A percentile compares a stretch with the other conserved stretches of the same genome.
Conservation (phyloP, 2,329 filamentous ascomycete genomes). For the Fusarium tanahbumbuense region DNA sequence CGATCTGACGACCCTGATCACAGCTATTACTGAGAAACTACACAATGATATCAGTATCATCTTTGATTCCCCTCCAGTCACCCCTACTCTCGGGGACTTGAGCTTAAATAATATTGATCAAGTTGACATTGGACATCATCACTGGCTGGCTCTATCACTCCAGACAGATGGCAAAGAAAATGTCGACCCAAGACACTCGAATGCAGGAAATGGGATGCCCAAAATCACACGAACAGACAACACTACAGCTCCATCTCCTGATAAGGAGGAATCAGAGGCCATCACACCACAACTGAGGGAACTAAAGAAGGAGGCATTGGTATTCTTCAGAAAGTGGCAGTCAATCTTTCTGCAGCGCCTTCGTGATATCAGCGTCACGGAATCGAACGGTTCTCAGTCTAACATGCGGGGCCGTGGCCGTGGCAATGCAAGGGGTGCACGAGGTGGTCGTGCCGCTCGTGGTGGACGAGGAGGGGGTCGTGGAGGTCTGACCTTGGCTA, state of each 20-base stretch:
- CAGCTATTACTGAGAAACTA: constrained; percentile 66
- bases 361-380: constrained; percentile 71
- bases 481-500: constrained; percentile 48
- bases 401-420: constrained; percentile 53
- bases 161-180: constrained; percentile 46
- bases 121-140: constrained; percentile 47
- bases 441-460: constrained; percentile 48
- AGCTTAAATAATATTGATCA: constrained; percentile 25
- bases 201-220: constrained; percentile 5
- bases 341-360: constrained; percentile 75
- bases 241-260: constrained; percentile 47
- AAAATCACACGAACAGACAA: constrained; percentile 34
- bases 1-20: constrained; percentile 64
- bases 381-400: constrained; percentile 47
- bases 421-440: constrained; percentile 44
- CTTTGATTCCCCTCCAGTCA: constrained; percentile 61
- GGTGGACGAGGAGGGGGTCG: constrained; percentile 50
- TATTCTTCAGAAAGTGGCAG: constrained; percentile 85
- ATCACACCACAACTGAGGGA: constrained; percentile 66
- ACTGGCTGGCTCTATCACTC: constrained; percentile 53
- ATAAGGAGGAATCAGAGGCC: constrained; percentile 50
- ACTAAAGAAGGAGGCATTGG: constrained; percentile 75
- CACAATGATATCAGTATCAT: constrained; percentile 62
- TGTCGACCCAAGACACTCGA: constrained; percentile 9
- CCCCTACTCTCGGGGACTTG: constrained; percentile 48